Evolutionary conservation across 1,284 basidiomycete genomes (phyloP), one percentile per base, ranked within the genome.

Genomic region (Exobasidium rhododendri): DNA sequence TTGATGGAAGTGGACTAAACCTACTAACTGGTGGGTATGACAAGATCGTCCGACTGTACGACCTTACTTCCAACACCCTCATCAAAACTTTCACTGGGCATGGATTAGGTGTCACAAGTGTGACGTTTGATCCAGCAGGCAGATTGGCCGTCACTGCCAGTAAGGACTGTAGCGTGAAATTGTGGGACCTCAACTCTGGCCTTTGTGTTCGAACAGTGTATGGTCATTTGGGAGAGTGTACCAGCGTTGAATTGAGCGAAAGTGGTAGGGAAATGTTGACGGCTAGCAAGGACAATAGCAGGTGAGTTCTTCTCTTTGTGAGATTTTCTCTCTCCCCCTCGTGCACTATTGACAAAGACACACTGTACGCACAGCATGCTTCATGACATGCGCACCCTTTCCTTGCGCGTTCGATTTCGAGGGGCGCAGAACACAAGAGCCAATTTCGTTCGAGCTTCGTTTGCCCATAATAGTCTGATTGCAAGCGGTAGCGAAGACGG

Each of bases 381-480:
- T 30, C 57, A 58, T 32, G 75, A 77, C 46, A 63, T 72, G 28
- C 52, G 68, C 35, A 72, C 72, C 65, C 64, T 80, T 3, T 58
- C 65, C 0, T 81, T 80, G 28, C 65, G 83, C 3, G 81, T 81
- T 56, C 70, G 83, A 2, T 84, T 83, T 71, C 83, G 81, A 28
- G 82, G 82, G 0, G 81, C 83, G 62, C 82, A 83, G 66, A 84
- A 84, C 65, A 83, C 83, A 10, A 81, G 81, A 24, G 82, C 83
- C 65, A 83, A 83, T 74, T 81, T 83, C 44, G 81, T 84, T 51
- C 77, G 82, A 5, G 78, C 78, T 29, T 68, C 74, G 17, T 84
- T 84, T 63, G 81, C 80, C 0, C 75, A 80, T 43, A 75, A 80
- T 13, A 77, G 76, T 11, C 71, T 83, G 53, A 69, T 84, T 30